phyloP scores from a whole-genome alignment of 2,329 filamentous ascomycete genomes.

The Grosmannia serpens region DNA sequence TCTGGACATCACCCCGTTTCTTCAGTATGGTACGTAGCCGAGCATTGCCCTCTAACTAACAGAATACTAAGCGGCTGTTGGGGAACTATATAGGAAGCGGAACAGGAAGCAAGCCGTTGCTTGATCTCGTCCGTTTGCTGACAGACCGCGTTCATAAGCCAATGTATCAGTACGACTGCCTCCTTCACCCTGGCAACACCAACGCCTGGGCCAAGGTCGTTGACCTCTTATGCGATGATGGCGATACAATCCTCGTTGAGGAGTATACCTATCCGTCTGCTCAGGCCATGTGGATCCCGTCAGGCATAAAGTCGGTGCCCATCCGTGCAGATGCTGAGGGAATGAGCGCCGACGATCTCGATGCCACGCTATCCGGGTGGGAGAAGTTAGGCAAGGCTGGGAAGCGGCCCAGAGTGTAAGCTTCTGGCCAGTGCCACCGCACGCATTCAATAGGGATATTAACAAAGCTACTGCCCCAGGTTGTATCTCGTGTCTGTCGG shows the following conservation, averaged over 20 bases:
- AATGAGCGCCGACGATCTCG: conserved; percentile 13
- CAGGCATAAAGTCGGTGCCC: conserved; percentile 16
- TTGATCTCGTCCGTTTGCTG: background rate
- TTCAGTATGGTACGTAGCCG: conserved; percentile 8
- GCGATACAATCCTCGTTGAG: conserved; percentile 19
- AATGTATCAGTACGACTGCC: conserved; percentile 12
- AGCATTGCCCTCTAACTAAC: no score
- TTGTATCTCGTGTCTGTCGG: conserved; percentile 34
- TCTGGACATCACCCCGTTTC: conserved; percentile 5
- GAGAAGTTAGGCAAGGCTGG: conserved; percentile 6
- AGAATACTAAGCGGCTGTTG: no score
- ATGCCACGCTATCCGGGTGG: conserved; percentile 15
- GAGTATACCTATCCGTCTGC: conserved; percentile 21
- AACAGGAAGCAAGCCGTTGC: conserved; percentile 2
- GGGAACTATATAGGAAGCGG: conserved; percentile 4
- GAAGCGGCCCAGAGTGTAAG: conserved; percentile 2
- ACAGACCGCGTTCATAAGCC: conserved; percentile 5
- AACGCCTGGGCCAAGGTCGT: conserved; percentile 22
- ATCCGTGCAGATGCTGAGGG: conserved; percentile 17
- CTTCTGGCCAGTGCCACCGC: no score
- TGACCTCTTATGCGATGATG: conserved; percentile 17
- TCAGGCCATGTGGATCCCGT: conserved; percentile 19
- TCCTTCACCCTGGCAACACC: conserved; percentile 20
- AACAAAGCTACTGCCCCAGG: background rate
- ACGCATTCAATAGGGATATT: no score